Evolutionary conservation across 228 moss, liverwort and hornwort genomes (phyloP).

Genomic region (Sphagnum fallax): DNA sequence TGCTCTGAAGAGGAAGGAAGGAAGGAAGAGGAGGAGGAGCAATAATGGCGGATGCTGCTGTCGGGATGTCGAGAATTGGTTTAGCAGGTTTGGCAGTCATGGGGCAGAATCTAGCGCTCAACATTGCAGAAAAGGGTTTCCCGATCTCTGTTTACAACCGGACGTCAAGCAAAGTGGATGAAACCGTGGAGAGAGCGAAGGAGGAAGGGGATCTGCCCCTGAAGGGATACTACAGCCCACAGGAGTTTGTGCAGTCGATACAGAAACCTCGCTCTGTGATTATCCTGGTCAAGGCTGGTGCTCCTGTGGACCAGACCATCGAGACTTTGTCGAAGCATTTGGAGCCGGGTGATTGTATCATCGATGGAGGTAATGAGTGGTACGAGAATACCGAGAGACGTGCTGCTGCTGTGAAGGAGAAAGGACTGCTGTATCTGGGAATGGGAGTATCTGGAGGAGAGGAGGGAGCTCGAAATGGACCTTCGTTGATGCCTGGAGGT

Average conservation of each 20-base stretch:
- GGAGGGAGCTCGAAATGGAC: conserved; percentile 73
- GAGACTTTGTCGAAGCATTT: conserved; percentile 54
- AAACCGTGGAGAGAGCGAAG: conserved; percentile 75
- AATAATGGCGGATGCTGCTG: conserved; percentile 28
- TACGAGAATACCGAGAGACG: conserved; percentile 79
- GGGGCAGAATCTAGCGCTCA: conserved; percentile 84
- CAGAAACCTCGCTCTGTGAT: conserved; percentile 76
- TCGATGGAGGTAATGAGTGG: conserved; percentile 91
- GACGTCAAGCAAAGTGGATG: conserved; percentile 51
- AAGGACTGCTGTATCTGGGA: conserved; percentile 62
- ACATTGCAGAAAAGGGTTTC: conserved; percentile 87
- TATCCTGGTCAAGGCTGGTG: conserved; percentile 80
- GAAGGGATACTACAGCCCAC: conserved; percentile 49
- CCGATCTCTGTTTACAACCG: conserved; percentile 87
- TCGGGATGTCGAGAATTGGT: conserved; percentile 58
- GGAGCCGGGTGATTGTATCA: conserved; percentile 81
- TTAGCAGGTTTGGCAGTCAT: conserved; percentile 82
- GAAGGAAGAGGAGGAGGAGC: neutral
- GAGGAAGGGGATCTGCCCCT: conserved; percentile 66
- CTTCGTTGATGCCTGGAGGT: conserved; percentile 73
- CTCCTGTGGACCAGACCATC: conserved; percentile 80
- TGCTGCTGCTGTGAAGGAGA: conserved; percentile 41
- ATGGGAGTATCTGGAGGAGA: conserved; percentile 97
- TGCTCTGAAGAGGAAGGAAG: neutral
- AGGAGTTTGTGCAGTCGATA: conserved; percentile 63